Evolutionary conservation across 2,329 filamentous ascomycete genomes (phyloP).

Genomic region (Cladosporium cucumerinum): DNA sequence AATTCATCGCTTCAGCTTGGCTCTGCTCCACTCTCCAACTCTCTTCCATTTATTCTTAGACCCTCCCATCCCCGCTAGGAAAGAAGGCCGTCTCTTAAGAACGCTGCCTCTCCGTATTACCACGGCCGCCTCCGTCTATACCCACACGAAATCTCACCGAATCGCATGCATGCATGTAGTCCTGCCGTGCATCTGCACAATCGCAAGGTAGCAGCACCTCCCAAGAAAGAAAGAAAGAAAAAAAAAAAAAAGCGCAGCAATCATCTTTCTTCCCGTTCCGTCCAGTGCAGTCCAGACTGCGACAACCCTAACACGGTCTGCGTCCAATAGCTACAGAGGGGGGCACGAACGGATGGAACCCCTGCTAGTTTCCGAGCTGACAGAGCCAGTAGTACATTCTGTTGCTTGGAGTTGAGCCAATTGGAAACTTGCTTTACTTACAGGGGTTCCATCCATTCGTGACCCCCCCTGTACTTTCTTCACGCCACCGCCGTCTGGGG

Average conservation of each 20-base stretch:
- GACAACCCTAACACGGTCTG: not conserved
- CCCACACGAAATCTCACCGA: not conserved
- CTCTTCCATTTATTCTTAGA: not conserved
- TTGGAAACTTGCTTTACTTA: no score
- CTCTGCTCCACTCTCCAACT: not conserved
- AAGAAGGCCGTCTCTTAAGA: not conserved
- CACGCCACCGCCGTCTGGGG: not conserved
- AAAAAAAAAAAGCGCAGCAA: not conserved
- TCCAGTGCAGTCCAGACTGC: not conserved
- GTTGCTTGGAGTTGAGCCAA: no score
- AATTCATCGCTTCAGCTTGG: not conserved
- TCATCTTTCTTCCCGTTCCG: not conserved
- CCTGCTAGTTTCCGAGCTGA: no score
- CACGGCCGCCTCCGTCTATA: not conserved
- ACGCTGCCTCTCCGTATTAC: not conserved
- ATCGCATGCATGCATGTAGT: not conserved
- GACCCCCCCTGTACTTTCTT: no score
- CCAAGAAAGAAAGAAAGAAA: no score
- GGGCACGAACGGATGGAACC: no score
- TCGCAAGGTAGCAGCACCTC: not conserved
- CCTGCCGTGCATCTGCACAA: not conserved
- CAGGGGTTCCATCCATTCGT: no score
- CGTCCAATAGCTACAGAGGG: not conserved
- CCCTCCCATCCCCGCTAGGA: not conserved
- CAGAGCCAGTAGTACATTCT: no score